Percentiles rank a stretch among this genome's conserved stretches.
Conservation (phyloP, 2,329 filamentous ascomycete species). For the Didymella pinodella region DNA sequence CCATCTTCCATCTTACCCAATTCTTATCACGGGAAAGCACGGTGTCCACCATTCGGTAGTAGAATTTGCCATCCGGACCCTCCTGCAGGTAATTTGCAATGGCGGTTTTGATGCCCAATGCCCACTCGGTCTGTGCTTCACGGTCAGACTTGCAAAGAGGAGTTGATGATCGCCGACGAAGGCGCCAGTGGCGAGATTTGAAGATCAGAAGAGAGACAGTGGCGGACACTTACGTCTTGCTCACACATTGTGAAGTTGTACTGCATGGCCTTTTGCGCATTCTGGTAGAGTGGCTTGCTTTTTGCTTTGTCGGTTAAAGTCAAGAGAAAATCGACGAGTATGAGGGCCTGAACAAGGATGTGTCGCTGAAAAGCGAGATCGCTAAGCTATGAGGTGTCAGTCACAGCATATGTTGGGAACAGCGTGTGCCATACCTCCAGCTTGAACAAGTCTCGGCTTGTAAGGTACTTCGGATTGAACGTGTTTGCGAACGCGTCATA, state of each 20-base stretch:
- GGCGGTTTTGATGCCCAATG: constrained; percentile 74
- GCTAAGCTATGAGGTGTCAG: constrained; percentile 69
- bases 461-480: constrained; percentile 98
- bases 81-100: constrained; percentile 86
- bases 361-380: constrained; percentile 94
- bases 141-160: constrained; percentile 42
- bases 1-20: constrained; percentile 98
- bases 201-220: constrained; percentile 24
- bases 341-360: constrained; percentile 92
- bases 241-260: constrained; percentile 80
- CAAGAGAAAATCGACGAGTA: constrained; percentile 93
- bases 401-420: constrained; percentile 33
- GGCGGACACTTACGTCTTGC: constrained; percentile 73
- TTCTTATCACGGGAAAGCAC: constrained; percentile 96
- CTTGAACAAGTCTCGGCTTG: constrained; percentile 95
- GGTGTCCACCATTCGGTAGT: constrained; percentile 95
- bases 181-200: constrained; percentile 25
- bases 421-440: constrained; percentile 71
- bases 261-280: constrained; percentile 85
- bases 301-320: constrained; percentile 85
- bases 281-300: constrained; percentile 74
- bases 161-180: constrained; percentile 35
- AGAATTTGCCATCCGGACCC: constrained; percentile 86
- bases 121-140: constrained; percentile 77
- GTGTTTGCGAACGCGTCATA: constrained; percentile 71